phyloP scores from a whole-genome alignment of 192 early-diverging fungal species.

The Dissophora globulifera region DNA sequence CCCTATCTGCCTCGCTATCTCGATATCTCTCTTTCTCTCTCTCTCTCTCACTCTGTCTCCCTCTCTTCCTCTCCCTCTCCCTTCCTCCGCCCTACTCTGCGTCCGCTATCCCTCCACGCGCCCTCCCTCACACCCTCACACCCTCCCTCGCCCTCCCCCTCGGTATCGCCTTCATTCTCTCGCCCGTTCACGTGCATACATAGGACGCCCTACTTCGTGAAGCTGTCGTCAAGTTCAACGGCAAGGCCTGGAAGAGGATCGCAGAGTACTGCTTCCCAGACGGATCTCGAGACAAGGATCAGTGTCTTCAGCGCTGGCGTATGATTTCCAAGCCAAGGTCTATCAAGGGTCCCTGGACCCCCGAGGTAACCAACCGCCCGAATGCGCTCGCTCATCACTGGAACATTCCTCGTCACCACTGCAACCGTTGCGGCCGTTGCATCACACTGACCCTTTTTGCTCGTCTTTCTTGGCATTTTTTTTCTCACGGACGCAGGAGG shows the following conservation, averaged over 20 bases:
- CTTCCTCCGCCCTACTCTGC: background rate
- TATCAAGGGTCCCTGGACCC: conserved; percentile 53
- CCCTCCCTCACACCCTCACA: too few relatives aligned
- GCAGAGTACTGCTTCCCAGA: conserved; percentile 50
- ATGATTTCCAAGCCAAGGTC: conserved; percentile 55
- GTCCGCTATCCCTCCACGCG: conserved; percentile 1
- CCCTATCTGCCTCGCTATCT: background rate
- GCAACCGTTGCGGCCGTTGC: too few relatives aligned
- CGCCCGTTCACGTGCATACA: background rate
- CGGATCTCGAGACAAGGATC: conserved; percentile 52
- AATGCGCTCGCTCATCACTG: too few relatives aligned
- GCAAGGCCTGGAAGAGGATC: conserved; percentile 53
- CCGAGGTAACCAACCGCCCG: too few relatives aligned
- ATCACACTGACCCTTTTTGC: too few relatives aligned
- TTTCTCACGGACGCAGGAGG: too few relatives aligned
- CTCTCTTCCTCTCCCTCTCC: background rate
- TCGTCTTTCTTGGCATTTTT: too few relatives aligned
- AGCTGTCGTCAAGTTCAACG: conserved; percentile 52
- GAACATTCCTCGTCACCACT: too few relatives aligned
- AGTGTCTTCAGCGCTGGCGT: conserved; percentile 53
- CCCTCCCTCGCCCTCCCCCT: too few relatives aligned
- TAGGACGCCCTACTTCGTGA: conserved; percentile 45
- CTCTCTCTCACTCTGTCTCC: background rate
- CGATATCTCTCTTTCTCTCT: background rate
- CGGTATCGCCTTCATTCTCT: background rate